phyloP scores from a whole-genome alignment of 257 asterid genomes.

The Nicotiana otophora region DNA sequence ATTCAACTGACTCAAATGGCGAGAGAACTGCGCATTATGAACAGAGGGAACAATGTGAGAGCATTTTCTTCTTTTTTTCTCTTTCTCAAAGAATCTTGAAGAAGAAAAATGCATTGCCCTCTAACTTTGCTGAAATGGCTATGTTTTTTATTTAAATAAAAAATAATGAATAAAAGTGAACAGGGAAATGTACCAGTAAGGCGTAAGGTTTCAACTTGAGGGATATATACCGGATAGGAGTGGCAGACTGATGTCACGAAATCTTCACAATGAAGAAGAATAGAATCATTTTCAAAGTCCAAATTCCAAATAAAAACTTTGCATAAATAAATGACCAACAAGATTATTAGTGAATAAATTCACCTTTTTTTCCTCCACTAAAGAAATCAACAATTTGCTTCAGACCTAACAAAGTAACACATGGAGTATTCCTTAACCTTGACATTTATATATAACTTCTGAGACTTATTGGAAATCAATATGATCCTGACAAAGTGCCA shows the following conservation, averaged over 20 bases:
- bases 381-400: neutral
- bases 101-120: slow-evolving; percentile 21
- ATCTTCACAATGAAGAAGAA: slow-evolving; percentile 45
- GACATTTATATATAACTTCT: neutral
- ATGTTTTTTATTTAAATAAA: neutral
- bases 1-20: neutral
- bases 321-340: neutral
- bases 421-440: neutral
- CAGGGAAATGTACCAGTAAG: slow-evolving; percentile 1
- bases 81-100: slow-evolving; percentile 29
- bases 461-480: neutral
- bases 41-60: neutral
- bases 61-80: neutral
- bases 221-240: slow-evolving; percentile 18
- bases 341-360: neutral
- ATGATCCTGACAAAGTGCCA: neutral
- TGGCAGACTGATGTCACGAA: slow-evolving; percentile 14
- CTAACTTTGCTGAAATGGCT: slow-evolving; percentile 3
- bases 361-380: neutral
- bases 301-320: neutral
- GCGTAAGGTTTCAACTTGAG: slow-evolving; percentile 11
- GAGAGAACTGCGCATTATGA: neutral
- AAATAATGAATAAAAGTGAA: neutral
- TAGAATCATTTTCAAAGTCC: neutral
- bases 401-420: neutral